Conservation (phyloP, 2,329 filamentous ascomycete genomes). For the Trichoderma sp. region DNA sequence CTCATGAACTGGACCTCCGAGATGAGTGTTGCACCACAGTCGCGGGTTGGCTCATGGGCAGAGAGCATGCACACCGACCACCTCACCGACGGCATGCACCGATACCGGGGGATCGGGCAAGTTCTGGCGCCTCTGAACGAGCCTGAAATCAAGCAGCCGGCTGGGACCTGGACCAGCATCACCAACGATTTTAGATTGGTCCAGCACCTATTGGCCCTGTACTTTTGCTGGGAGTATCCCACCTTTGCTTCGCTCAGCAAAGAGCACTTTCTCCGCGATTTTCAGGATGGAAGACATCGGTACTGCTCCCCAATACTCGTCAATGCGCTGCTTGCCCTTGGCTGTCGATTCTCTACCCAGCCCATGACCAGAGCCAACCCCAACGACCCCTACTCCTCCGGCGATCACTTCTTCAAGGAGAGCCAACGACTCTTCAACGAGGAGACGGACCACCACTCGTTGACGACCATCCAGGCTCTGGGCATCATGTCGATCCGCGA, state of each 20-base stretch:
- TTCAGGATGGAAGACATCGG: conserved; percentile 55
- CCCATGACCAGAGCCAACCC: conserved; percentile 61
- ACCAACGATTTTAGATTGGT: conserved; percentile 58
- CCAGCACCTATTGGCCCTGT: conserved; percentile 61
- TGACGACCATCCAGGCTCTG: conserved; percentile 72
- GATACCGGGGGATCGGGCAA: conserved; percentile 45
- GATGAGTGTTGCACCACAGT: conserved; percentile 38
- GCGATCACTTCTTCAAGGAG: conserved; percentile 73
- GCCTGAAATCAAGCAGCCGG: conserved; percentile 42
- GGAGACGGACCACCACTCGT: conserved; percentile 55
- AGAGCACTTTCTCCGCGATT: conserved; percentile 67
- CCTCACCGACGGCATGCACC: conserved; percentile 31
- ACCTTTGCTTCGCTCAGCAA: conserved; percentile 71
- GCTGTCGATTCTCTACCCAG: conserved; percentile 66
- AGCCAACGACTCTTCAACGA: conserved; percentile 58
- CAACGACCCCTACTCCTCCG: conserved; percentile 61
- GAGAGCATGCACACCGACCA: conserved; percentile 41
- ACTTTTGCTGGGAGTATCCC: conserved; percentile 75
- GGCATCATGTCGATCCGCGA: conserved; percentile 75
- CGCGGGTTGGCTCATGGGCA: conserved; percentile 50
- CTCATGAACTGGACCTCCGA: conserved; percentile 47
- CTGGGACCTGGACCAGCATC: conserved; percentile 58
- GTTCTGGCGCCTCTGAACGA: conserved; percentile 46
- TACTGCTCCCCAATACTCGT: conserved; percentile 67
- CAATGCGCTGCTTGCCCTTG: conserved; percentile 63